A percentile compares a stretch with the other conserved stretches of the same genome.
Conservation (phyloP, 495 filamentous ascomycete species). For the Talaromyces adpressus region DNA sequence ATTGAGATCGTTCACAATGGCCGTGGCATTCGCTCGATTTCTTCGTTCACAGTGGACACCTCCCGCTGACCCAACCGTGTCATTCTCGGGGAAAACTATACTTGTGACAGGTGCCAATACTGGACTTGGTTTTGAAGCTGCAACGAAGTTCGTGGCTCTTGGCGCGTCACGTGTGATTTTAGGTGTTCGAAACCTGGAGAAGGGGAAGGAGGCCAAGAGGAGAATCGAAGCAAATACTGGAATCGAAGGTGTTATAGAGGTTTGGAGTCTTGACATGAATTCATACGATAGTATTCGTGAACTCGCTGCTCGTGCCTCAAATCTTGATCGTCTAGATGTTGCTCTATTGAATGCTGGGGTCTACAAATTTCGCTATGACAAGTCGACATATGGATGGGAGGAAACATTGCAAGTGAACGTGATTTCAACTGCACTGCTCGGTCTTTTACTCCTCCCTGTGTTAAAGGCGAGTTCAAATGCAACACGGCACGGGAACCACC, state of each 20-base stretch:
- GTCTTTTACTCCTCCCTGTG: conserved; percentile 34
- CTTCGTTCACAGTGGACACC: neutral
- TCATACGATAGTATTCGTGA: neutral
- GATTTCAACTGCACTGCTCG: conserved; percentile 35
- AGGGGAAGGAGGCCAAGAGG: conserved; percentile 6
- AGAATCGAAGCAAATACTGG: neutral
- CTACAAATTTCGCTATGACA: conserved; percentile 15
- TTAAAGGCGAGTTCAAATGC: neutral
- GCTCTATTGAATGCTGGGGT: conserved; percentile 45
- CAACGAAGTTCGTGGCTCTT: conserved; percentile 9
- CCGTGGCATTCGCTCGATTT: no score
- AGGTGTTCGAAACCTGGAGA: conserved; percentile 10
- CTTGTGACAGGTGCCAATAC: conserved; percentile 21
- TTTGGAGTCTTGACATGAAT: conserved; percentile 1
- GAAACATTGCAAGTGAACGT: conserved; percentile 14
- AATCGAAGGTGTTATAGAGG: neutral
- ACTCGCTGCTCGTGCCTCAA: neutral
- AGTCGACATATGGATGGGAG: conserved; percentile 34
- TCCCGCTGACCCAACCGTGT: neutral
- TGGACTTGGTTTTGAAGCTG: conserved; percentile 16
- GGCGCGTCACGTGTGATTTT: conserved; percentile 13
- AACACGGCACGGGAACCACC: no score
- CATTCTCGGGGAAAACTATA: conserved; percentile 11
- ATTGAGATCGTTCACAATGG: no score
- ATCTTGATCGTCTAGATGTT: conserved; percentile 31